phyloP scores from a whole-genome alignment of 1,139 yeast species.

The Yamadazyma atlantica region DNA sequence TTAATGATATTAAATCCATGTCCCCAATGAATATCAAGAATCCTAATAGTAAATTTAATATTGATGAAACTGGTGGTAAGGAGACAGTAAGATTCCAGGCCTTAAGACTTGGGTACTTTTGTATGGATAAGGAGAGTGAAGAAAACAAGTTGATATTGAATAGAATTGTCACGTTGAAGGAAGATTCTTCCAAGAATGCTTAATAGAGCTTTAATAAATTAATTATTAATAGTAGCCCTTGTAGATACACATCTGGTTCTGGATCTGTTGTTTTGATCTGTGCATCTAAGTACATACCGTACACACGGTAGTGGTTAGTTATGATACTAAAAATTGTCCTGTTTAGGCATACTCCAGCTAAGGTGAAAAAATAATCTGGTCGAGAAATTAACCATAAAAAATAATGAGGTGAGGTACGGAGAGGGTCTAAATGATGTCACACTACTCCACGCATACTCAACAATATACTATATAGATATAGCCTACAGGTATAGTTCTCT shows the following conservation, averaged over 20 bases:
- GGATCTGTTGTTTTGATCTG: no score
- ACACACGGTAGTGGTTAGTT: no score
- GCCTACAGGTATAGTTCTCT: no score
- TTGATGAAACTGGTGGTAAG: conserved; percentile 58
- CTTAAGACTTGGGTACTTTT: conserved; percentile 93
- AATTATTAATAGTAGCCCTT: background rate
- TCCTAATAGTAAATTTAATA: conserved; percentile 68
- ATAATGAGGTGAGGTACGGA: no score
- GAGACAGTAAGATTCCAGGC: conserved; percentile 98
- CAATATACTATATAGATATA: no score
- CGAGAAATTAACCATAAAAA: no score
- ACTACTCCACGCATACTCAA: no score
- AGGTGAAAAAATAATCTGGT: no score
- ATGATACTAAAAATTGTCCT: no score
- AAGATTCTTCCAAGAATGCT: conserved; percentile 38
- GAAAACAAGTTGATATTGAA: conserved; percentile 67
- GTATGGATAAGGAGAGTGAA: conserved; percentile 78
- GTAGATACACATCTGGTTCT: no score
- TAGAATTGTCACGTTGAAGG: conserved; percentile 88
- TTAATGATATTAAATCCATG: conserved; percentile 61
- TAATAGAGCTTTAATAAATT: background rate
- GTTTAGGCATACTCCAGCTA: no score
- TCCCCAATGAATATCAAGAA: conserved; percentile 78
- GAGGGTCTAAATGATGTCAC: no score
- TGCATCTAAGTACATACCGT: background rate